A percentile compares a stretch with the other conserved stretches of the same genome.
Evolutionary conservation across 2,329 filamentous ascomycete species (phyloP).

Genomic region (Ophiostoma sp.): DNA sequence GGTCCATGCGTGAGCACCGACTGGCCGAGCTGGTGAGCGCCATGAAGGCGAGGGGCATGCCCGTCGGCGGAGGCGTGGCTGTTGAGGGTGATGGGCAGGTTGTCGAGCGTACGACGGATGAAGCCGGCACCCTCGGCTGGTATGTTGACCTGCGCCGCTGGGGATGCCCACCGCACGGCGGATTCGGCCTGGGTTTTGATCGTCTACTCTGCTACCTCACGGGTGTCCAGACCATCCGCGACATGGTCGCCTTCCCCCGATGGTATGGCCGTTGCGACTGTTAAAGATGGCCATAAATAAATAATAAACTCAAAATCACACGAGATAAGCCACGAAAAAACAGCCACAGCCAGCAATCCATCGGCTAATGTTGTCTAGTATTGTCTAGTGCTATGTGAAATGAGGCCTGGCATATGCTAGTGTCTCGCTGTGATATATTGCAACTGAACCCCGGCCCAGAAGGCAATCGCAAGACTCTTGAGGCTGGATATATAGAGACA

Average conservation of each 20-base stretch:
- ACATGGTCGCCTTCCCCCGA: conserved; percentile 80
- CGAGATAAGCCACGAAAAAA: not conserved
- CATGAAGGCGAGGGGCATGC: conserved; percentile 22
- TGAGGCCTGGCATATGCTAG: too few relatives aligned
- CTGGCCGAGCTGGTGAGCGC: conserved; percentile 18
- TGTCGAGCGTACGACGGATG: not conserved
- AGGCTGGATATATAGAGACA: not conserved
- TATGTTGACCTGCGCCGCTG: conserved; percentile 83
- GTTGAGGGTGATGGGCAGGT: not conserved
- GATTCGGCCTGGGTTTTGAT: conserved; percentile 87
- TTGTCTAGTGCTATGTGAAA: not conserved
- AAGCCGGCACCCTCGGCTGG: conserved; percentile 59
- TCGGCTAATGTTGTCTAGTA: not conserved
- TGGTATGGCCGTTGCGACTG: conserved; percentile 61
- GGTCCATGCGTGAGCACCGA: conserved; percentile 79
- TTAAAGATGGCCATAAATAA: conserved; percentile 29
- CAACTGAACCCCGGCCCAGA: not conserved
- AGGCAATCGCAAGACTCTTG: not conserved
- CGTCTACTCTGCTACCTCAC: conserved; percentile 76
- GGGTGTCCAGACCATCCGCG: conserved; percentile 74
- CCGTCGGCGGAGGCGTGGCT: not conserved
- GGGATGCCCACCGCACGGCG: conserved; percentile 87
- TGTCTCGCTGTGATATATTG: too few relatives aligned
- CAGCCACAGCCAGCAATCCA: not conserved
- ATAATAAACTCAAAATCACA: not conserved